These are phyloP conservation scores for Penicillium verrucosum DNA, from an alignment of 2,329 filamentous ascomycete genomes.

Conservation along the genomic window DNA sequence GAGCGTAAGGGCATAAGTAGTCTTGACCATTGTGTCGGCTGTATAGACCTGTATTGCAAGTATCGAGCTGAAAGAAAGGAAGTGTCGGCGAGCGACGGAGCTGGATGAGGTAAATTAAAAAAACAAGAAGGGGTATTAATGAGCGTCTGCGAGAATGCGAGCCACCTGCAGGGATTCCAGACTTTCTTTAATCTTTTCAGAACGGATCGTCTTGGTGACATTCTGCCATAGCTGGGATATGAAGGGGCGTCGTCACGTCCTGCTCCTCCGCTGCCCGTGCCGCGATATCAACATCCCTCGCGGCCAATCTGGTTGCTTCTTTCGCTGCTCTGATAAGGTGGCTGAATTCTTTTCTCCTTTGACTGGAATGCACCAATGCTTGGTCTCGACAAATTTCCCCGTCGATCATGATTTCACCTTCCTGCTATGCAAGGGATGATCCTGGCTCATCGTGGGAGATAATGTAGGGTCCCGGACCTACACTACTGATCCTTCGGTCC, in stretches of 20 bases:
- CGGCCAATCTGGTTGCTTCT: slow-evolving; percentile 11
- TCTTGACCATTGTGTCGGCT: slow-evolving; percentile 21
- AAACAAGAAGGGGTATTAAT: slow-evolving; percentile 5
- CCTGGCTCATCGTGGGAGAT: neutral
- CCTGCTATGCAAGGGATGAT: slow-evolving; percentile 20
- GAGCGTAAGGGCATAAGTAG: slow-evolving; percentile 22
- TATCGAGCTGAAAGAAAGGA: slow-evolving; percentile 11
- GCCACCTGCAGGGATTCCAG: neutral
- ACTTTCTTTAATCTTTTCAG: slow-evolving; percentile 13
- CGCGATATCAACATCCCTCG: slow-evolving; percentile 14
- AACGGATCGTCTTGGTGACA: slow-evolving; percentile 12
- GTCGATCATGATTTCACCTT: slow-evolving; percentile 17
- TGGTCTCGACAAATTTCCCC: slow-evolving; percentile 12
- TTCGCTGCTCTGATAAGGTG: slow-evolving; percentile 4
- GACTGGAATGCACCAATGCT: slow-evolving; percentile 21
- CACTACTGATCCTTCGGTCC: neutral
- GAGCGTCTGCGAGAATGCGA: slow-evolving; percentile 20
- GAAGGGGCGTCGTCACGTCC: slow-evolving; percentile 11
- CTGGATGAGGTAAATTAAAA: neutral
- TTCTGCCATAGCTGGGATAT: slow-evolving; percentile 20
- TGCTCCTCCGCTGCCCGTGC: slow-evolving; percentile 1
- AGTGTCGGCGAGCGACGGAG: slow-evolving; percentile 19
- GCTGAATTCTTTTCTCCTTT: slow-evolving; percentile 3
- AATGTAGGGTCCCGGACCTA: neutral
- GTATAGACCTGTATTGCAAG: neutral